Conservation (phyloP, 2,329 filamentous ascomycete species). For the Juglanconis sp. region DNA sequence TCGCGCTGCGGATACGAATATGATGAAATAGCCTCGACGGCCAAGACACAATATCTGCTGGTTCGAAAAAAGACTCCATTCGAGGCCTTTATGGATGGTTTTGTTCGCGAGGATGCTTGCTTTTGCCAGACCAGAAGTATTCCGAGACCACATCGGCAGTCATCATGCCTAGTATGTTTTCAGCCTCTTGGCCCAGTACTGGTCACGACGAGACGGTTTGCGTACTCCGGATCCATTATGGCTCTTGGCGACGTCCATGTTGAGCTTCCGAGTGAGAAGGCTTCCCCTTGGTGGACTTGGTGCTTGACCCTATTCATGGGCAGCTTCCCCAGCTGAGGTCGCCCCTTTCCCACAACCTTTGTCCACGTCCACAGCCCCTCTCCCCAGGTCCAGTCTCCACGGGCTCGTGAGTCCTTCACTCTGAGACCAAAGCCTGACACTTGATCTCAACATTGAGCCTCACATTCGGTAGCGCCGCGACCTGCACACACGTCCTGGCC, state of each 20-base stretch:
- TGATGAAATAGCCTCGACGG: not conserved
- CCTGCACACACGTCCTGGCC: constrained; percentile 32
- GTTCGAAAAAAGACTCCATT: not conserved
- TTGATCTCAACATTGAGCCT: constrained; percentile 33
- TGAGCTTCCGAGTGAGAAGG: too few relatives aligned
- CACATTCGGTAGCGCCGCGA: constrained; percentile 30
- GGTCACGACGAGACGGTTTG: too few relatives aligned
- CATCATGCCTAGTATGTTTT: too few relatives aligned
- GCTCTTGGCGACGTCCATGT: too few relatives aligned
- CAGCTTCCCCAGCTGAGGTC: too few relatives aligned
- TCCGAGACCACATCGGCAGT: too few relatives aligned
- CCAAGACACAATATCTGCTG: not conserved
- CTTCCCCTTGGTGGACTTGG: too few relatives aligned
- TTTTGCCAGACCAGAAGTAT: too few relatives aligned
- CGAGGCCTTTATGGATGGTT: not conserved
- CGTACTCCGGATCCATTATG: too few relatives aligned
- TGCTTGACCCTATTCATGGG: too few relatives aligned
- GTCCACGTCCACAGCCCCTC: not conserved
- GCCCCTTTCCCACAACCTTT: too few relatives aligned
- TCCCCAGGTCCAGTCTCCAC: not conserved
- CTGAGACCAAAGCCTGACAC: constrained; percentile 21
- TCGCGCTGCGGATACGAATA: not conserved
- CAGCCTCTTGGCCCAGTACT: too few relatives aligned
- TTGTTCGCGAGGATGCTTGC: not conserved
- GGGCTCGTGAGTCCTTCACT: not conserved